These are phyloP conservation scores for Cinnamomum micranthum DNA, from an alignment of 164 flowering plant genomes.

Conservation along the genomic window DNA sequence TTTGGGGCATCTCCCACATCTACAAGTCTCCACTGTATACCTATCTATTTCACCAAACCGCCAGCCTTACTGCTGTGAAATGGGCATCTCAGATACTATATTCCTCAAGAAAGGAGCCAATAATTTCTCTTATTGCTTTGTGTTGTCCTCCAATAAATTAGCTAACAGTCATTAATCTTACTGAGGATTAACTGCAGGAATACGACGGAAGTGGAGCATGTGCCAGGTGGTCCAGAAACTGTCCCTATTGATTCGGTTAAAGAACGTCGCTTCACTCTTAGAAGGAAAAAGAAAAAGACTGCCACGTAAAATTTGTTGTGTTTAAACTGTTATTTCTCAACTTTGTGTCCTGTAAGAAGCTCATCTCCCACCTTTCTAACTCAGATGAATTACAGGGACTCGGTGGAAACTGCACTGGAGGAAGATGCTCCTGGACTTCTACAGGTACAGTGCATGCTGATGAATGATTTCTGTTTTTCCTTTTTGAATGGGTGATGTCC, in stretches of 20 bases:
- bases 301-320: conserved; percentile 44
- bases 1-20: neutral
- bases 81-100: no score
- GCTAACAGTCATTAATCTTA: neutral
- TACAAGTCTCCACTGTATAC: neutral
- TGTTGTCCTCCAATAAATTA: neutral
- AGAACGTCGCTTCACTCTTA: conserved; percentile 2
- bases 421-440: conserved; percentile 98
- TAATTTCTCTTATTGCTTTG: neutral
- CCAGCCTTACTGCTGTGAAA: neutral
- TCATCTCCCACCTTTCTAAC: neutral
- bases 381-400: conserved; percentile 49
- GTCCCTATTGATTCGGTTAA: neutral
- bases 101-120: no score
- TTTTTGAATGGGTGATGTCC: neutral
- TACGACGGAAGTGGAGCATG: neutral
- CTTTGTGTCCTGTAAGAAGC: neutral
- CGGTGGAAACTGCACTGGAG: conserved; percentile 72
- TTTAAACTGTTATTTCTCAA: neutral
- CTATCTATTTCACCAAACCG: neutral
- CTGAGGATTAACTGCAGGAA: neutral
- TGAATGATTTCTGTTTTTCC: neutral
- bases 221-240: neutral
- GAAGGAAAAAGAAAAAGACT: conserved; percentile 28
- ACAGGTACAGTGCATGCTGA: conserved; percentile 39